Evolutionary conservation across 805 yeast genomes (phyloP).

Genomic region (Kockiozyma suomiensis): DNA sequence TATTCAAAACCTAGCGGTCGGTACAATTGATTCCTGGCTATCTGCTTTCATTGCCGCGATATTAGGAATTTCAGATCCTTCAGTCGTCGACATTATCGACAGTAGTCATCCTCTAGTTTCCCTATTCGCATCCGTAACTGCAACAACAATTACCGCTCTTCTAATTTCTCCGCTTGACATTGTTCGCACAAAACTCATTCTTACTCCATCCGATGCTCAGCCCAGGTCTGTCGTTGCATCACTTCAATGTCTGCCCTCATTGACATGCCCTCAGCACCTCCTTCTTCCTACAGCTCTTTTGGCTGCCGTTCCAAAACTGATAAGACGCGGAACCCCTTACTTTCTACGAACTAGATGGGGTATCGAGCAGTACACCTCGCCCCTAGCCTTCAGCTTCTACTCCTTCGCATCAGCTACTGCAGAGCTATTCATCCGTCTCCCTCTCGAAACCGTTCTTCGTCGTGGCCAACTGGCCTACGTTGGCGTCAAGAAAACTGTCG

Average conservation of each 20-base stretch:
- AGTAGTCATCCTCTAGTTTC: conserved; percentile 74
- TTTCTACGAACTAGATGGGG: conserved; percentile 61
- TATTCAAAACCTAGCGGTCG: conserved; percentile 69
- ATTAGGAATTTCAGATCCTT: conserved; percentile 83
- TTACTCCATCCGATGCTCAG: conserved; percentile 58
- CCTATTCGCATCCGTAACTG: conserved; percentile 66
- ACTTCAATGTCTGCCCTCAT: conserved; percentile 54
- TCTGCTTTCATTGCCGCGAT: conserved; percentile 85
- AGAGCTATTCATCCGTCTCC: conserved; percentile 76
- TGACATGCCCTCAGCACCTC: conserved; percentile 60
- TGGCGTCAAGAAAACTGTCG: conserved; percentile 51
- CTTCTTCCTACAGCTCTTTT: conserved; percentile 69
- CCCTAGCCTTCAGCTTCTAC: conserved; percentile 59
- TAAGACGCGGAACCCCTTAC: conserved; percentile 68
- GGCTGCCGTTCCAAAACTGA: conserved; percentile 60
- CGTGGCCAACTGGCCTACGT: conserved; percentile 79
- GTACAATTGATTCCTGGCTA: conserved; percentile 86
- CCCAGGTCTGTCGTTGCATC: conserved; percentile 74
- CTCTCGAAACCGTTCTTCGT: conserved; percentile 81
- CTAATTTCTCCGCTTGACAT: conserved; percentile 79
- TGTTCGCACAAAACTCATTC: conserved; percentile 73
- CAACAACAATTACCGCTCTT: conserved; percentile 72
- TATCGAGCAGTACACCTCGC: conserved; percentile 66
- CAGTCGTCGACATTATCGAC: conserved; percentile 77
- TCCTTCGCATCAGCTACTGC: conserved; percentile 62